A percentile compares a stretch with the other conserved stretches of the same genome.
phyloP scores from a whole-genome alignment of 805 yeast species.

The Spathaspora gorwiae region DNA sequence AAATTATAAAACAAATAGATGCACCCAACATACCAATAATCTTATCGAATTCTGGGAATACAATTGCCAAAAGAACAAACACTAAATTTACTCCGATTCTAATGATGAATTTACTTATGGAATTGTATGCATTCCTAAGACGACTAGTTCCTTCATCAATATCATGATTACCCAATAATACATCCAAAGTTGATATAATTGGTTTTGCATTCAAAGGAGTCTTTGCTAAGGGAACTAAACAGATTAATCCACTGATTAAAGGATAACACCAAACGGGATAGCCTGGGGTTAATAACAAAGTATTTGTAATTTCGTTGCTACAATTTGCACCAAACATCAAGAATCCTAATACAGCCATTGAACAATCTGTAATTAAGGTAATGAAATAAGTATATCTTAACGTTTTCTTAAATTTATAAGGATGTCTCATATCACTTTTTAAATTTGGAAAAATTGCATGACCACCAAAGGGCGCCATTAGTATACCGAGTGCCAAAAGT shows the following conservation, averaged over 20 bases:
- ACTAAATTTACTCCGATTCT: conserved; percentile 47
- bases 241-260: conserved; percentile 61
- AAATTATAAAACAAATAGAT: conserved; percentile 71
- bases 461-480: conserved; percentile 80
- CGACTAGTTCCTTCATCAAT: conserved; percentile 2
- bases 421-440: conserved; percentile 71
- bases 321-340: conserved; percentile 51
- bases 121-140: conserved; percentile 3
- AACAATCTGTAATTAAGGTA: conserved; percentile 54
- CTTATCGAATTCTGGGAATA: conserved; percentile 75
- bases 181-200: conserved; percentile 65
- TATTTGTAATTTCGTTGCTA: conserved; percentile 50
- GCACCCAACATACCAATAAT: conserved; percentile 80
- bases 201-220: conserved; percentile 83
- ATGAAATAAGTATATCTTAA: conserved; percentile 56
- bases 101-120: conserved; percentile 15
- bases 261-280: conserved; percentile 47
- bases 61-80: conserved; percentile 56
- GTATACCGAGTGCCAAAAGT: conserved; percentile 58
- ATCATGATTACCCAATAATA: conserved; percentile 26
- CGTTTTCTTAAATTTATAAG: conserved; percentile 51
- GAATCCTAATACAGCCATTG: conserved; percentile 64
- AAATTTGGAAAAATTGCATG: conserved; percentile 80
- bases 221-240: conserved; percentile 80
- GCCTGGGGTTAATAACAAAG: conserved; percentile 40